Base-by-base conservation (phyloP, 2,329 filamentous ascomycete genomes). In the Nannizziopsis barbatae region DNA sequence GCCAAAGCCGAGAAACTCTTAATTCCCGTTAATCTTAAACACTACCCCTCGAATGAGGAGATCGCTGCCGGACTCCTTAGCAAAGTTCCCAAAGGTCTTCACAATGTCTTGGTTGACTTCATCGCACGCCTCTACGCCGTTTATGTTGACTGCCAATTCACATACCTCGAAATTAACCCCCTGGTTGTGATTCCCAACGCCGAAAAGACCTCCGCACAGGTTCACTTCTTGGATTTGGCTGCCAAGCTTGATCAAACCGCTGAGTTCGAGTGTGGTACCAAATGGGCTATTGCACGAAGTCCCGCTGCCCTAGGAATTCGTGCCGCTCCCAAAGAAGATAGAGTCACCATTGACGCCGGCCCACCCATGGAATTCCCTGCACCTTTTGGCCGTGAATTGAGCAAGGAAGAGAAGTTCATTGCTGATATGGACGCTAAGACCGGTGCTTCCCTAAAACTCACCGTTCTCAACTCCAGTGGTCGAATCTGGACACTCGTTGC, bases 101-200 rank as follows among this genome's bases (percentile, higher is more conserved):
- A 98, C 80, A 95, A 95, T 65, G 92, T 98, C 64, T 81, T 98
- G 52, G 86, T 98, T 55, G 92, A 98, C 79, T 98, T 98, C 79
- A 98, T 98, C 75, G 87, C 87, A 64, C 83, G 92, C 62, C 79
- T 98, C 58, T 98, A 98, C 68, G 92, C 90, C 61, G 92, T 98
- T 74, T 98, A 96, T 65, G 92, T 96, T 57, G 92, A 98, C 77
- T 94, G 86, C 81, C 92, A 98, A 73, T 98, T 98, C 80, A 96
- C 92, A 65, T 98, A 98, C 76, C 87, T 98, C 61, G 92, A 98
- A 74, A 98, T 98, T 78, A 98, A 98, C 81, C 92, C 92, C 60
- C 76, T 98, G 56, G 92, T 98, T 54, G 92, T 95, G 67, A 90
- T 98, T 62, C 92, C 92, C 69, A 96, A 96, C 70, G 83, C 79